Base-by-base conservation (phyloP, 1,284 basidiomycete genomes). In the Austroboletus novae-zelandiae region DNA sequence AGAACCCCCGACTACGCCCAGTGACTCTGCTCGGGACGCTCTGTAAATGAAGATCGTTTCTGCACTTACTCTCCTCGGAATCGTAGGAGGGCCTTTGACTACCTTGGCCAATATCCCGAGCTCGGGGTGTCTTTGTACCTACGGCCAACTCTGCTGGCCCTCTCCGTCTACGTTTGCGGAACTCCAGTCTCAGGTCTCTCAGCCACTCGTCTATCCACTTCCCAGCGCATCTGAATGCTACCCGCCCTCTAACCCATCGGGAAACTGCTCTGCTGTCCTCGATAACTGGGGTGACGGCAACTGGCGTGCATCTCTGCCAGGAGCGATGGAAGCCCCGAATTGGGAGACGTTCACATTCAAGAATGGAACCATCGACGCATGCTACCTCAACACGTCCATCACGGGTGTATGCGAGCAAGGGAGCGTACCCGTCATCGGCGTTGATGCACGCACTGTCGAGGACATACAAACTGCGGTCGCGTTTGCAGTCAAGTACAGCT, bases 91-190 rank as follows among this genome's bases (percentile, higher is more conserved):
- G 36, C 11, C n/a, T n/a, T n/a, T n/a, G n/a, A n/a, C n/a, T n/a
- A 8, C 37, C 10, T 40, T 40, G 14, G 13, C 23, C 13, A 14
- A 8, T 18, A 20, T 20, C 14, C 9, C 9, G 5, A 41, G 25
- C 27, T 41, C 25, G 40, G 40, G 27, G 9, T 41, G 27, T 29
- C 40, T 41, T 10, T 29, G 25, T 18, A 58, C 50, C 15, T 52
- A 43, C 17, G 46, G 41, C 14, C 40, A 58, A 42, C 11, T 62
- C 5, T 78, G 75, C 58, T 78, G 76, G 76, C 76, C 77, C 0
- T 62, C 57, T 9, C n/a, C n/a, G n/a, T n/a, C n/a, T n/a, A 50
- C 61, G 0, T 77, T 78, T 55, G 41, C 59, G 3, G 45, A 57
- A 15, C 67, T 77, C 40, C 54, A 64, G 40, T 50, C 44, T 0